Conservation (phyloP, 805 yeast genomes). For the Myxozyma vanderwaltii region DNA sequence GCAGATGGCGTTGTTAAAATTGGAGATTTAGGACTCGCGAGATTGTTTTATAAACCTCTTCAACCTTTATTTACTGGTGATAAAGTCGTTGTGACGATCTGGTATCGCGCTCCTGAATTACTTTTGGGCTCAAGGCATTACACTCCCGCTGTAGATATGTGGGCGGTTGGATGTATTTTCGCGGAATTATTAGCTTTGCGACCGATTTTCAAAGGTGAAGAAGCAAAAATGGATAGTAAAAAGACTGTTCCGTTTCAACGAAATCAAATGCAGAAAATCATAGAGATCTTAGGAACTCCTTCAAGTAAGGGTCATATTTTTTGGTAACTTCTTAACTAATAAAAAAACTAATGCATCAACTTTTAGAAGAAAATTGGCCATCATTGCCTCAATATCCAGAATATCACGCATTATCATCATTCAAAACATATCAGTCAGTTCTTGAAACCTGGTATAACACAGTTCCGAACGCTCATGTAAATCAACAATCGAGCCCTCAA, state of each 20-base stretch:
- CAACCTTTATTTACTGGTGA: constrained; percentile 66
- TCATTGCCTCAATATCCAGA: constrained; percentile 81
- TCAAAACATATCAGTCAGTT: constrained; percentile 66
- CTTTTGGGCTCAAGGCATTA: constrained; percentile 49
- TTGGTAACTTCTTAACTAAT: no score
- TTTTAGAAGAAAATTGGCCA: constrained; percentile 67
- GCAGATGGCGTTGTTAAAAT: constrained; percentile 87
- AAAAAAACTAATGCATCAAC: neutral
- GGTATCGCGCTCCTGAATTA: constrained; percentile 57
- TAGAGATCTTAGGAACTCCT: constrained; percentile 94
- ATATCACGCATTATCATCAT: constrained; percentile 58
- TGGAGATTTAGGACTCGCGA: constrained; percentile 78
- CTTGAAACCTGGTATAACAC: constrained; percentile 83
- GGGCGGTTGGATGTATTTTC: constrained; percentile 65
- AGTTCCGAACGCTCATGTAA: constrained; percentile 54
- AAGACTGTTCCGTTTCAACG: constrained; percentile 92
- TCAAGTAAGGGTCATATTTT: constrained; percentile 39
- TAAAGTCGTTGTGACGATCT: constrained; percentile 52
- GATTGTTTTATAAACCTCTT: constrained; percentile 47
- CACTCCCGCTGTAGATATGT: constrained; percentile 56
- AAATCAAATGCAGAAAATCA: constrained; percentile 84
- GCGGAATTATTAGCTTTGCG: constrained; percentile 87
- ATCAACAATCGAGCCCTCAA: neutral
- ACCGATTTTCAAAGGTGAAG: constrained; percentile 97
- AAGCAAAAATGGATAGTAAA: constrained; percentile 91